A percentile compares a stretch with the other conserved stretches of the same genome.
These are phyloP conservation scores for Tricladium varicosporioides DNA, from an alignment of 2,329 filamentous ascomycete species.

Conservation along the genomic window DNA sequence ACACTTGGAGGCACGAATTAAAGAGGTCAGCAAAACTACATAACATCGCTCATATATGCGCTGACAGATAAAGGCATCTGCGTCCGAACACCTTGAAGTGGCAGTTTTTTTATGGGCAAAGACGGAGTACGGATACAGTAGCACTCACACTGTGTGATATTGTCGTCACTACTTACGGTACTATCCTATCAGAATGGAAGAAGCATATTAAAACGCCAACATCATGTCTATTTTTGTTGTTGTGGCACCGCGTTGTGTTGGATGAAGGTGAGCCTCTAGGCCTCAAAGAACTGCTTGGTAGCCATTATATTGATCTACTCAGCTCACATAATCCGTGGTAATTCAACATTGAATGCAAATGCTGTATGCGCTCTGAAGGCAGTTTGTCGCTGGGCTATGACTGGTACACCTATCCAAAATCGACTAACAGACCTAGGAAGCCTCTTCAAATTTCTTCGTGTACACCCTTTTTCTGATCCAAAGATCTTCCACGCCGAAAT, in stretches of 20 bases:
- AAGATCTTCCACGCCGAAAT: conserved; percentile 36
- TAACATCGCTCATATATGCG: too few relatives aligned
- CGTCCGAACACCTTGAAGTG: conserved; percentile 24
- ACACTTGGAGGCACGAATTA: too few relatives aligned
- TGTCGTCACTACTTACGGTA: conserved; percentile 47
- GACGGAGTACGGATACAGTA: too few relatives aligned
- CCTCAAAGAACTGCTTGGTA: too few relatives aligned
- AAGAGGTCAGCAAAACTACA: too few relatives aligned
- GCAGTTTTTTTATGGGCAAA: conserved; percentile 38
- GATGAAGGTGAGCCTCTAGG: conserved; percentile 43
- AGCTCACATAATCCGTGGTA: conserved; percentile 12
- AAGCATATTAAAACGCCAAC: too few relatives aligned
- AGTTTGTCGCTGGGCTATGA: conserved; percentile 43
- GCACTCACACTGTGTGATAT: too few relatives aligned
- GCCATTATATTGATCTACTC: not conserved
- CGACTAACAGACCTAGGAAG: conserved; percentile 40
- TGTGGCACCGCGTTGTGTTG: conserved; percentile 42
- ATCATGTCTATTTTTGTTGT: conserved; percentile 38
- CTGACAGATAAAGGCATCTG: too few relatives aligned
- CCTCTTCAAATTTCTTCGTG: conserved; percentile 43
- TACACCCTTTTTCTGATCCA: conserved; percentile 40
- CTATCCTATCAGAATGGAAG: conserved; percentile 29
- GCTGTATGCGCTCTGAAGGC: conserved; percentile 37
- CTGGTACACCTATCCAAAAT: conserved; percentile 49
- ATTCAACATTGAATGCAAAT: too few relatives aligned